Evolutionary conservation across 495 filamentous ascomycete genomes (phyloP).

Genomic region (Trichoderma reesei): DNA sequence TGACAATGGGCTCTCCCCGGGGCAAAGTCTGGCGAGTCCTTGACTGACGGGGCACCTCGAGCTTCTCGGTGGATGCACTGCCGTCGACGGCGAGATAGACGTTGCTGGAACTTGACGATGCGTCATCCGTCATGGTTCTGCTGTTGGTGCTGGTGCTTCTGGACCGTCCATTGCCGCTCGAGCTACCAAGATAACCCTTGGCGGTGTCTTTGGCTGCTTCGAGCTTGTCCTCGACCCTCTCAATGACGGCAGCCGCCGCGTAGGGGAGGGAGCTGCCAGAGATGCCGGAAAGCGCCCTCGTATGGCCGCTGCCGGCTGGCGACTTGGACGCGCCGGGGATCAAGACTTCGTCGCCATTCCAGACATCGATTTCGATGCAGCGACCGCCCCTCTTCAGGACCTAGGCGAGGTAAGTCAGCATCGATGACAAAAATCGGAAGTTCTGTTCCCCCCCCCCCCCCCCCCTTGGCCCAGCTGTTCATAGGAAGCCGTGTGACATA

Average conservation of each 20-base stretch:
- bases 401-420: conserved; percentile 16
- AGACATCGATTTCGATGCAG: conserved; percentile 93
- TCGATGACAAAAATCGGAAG: no score
- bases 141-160: conserved; percentile 27
- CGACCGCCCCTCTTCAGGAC: conserved; percentile 65
- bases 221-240: conserved; percentile 24
- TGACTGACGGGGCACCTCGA: conserved; percentile 12
- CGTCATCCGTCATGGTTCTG: background rate
- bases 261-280: conserved; percentile 26
- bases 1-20: conserved; percentile 55
- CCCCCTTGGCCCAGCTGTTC: no score
- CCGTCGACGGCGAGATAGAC: background rate
- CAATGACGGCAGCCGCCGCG: conserved; percentile 27
- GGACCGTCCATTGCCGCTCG: conserved; percentile 21
- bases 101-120: conserved; percentile 5
- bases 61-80: background rate
- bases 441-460: no score
- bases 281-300: conserved; percentile 11
- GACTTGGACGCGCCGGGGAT: conserved; percentile 16
- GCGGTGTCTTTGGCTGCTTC: conserved; percentile 16
- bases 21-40: conserved; percentile 22
- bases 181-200: conserved; percentile 16
- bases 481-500: no score
- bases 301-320: conserved; percentile 18
- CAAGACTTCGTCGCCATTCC: conserved; percentile 56